Evolutionary conservation across 2,329 filamentous ascomycete genomes (phyloP).

Genomic region (Ophiostoma sp.): DNA sequence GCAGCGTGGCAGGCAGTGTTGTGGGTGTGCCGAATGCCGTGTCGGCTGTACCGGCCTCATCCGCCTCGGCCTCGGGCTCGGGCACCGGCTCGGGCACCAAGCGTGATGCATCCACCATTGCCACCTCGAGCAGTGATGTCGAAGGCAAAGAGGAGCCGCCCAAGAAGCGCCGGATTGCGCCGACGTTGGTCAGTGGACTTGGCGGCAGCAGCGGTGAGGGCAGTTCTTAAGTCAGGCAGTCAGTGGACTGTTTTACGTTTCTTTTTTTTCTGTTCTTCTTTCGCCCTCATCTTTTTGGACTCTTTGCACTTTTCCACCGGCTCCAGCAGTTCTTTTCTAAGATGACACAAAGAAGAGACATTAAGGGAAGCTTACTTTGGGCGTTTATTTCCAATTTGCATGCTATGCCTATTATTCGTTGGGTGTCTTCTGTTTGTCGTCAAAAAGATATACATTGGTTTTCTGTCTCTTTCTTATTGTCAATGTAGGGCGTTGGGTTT

Average conservation of each 20-base stretch:
- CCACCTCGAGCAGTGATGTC: constrained; percentile 7
- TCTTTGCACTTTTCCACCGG: background rate
- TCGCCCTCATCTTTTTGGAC: background rate
- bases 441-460: background rate
- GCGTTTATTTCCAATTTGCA: background rate
- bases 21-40: constrained; percentile 31
- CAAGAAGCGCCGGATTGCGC: constrained; percentile 71
- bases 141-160: constrained; percentile 43
- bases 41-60: constrained; percentile 1
- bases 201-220: background rate
- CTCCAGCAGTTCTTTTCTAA: background rate
- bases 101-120: constrained; percentile 54
- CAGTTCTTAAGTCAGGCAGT: background rate
- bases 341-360: background rate
- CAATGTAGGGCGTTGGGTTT: background rate
- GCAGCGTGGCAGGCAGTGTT: constrained; percentile 10
- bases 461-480: background rate
- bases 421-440: background rate
- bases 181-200: constrained; percentile 54
- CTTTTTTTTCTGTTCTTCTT: background rate
- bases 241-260: background rate
- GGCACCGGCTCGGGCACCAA: constrained; percentile 39
- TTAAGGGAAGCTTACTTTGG: background rate
- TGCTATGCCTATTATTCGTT: no score
- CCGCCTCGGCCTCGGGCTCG: background rate